These are phyloP conservation scores for Suillus occidentalis DNA, from an alignment of 768 basidiomycete genomes.

Conservation along the genomic window DNA sequence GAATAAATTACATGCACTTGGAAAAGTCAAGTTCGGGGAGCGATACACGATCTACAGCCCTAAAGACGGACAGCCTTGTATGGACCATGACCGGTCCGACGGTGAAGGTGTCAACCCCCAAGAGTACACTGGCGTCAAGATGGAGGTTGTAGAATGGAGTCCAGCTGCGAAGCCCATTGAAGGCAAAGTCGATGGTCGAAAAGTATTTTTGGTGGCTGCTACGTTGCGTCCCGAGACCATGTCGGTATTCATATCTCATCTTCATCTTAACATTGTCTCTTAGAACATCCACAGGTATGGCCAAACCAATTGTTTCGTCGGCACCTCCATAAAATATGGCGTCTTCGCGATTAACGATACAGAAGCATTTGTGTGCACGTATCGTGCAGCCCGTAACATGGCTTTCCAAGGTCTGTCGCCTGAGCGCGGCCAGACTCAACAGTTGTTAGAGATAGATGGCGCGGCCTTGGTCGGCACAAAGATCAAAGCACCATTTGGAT, in stretches of 20 bases:
- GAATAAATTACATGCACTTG: constrained; percentile 83
- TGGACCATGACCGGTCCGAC: constrained; percentile 97
- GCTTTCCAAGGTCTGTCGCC: constrained; percentile 87
- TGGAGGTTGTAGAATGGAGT: constrained; percentile 89
- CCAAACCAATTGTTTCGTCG: constrained; percentile 97
- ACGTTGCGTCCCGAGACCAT: constrained; percentile 97
- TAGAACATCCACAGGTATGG: constrained; percentile 69
- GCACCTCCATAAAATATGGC: constrained; percentile 87
- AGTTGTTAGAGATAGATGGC: constrained; percentile 79
- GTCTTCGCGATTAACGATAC: constrained; percentile 85
- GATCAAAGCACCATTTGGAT: constrained; percentile 82
- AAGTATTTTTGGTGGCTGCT: constrained; percentile 92
- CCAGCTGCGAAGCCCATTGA: constrained; percentile 63
- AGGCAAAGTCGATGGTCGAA: constrained; percentile 71
- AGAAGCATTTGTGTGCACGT: constrained; percentile 86
- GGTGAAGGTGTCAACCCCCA: constrained; percentile 95
- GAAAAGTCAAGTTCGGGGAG: constrained; percentile 97
- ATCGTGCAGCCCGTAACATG: constrained; percentile 96
- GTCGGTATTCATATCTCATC: constrained; percentile 42
- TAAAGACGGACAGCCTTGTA: constrained; percentile 98
- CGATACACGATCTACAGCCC: constrained; percentile 98
- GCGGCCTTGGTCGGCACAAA: constrained; percentile 81
- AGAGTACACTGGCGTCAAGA: constrained; percentile 93
- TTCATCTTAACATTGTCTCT: constrained; percentile 3
- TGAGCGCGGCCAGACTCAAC: constrained; percentile 67